Evolutionary conservation across 2,329 filamentous ascomycete species (phyloP), one percentile per base, ranked within the genome.

Genomic region (Calycina herbarum): DNA sequence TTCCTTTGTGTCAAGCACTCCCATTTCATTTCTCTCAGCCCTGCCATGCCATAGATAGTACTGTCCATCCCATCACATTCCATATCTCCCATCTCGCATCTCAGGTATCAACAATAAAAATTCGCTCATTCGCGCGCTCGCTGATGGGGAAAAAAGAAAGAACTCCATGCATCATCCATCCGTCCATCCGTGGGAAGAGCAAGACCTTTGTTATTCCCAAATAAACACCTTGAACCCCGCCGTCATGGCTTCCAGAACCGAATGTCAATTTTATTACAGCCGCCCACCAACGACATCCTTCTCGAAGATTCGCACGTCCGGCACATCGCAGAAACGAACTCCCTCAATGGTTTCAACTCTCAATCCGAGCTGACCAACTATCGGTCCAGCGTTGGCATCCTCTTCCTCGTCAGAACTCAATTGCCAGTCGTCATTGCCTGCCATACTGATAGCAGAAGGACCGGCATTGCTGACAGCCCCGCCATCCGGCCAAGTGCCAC

Each of bases 241-340:
- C 35, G 13, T 40, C 38, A 5, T 17, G 20, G 48, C 27, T 54
- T 27, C 48, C 48, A 54, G 20, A 54, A 54, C 48, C 48, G 20
- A 54, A 54, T 54, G 10, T 13, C 20, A 54, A 27, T 7, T 24
- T 51, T 24, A 57, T 15, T 35, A 57, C 13, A 84, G 70, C 27
- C 78, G 74, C 1, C 81, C 82, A 27, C 69, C 69, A 38, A 82
- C 77, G 59, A 87, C 75, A 72, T 87, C 84, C 75, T 86, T 87
- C 70, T 84, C 80, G 68, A 87, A 88, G 60, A 88, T 87, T 67
- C 79, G 79, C 42, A 87, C 79, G 0, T 79, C 84, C 68, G 68
- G 76, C 5, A 83, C 75, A 57, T 84, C 80, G 59, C 78, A 80
- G 67, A 82, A 82, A 6, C 74, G 73, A 8, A 80, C 71, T 2